Conservation (phyloP, 176 grass and related monocot genomes). For the Bonia amplexicaulis region DNA sequence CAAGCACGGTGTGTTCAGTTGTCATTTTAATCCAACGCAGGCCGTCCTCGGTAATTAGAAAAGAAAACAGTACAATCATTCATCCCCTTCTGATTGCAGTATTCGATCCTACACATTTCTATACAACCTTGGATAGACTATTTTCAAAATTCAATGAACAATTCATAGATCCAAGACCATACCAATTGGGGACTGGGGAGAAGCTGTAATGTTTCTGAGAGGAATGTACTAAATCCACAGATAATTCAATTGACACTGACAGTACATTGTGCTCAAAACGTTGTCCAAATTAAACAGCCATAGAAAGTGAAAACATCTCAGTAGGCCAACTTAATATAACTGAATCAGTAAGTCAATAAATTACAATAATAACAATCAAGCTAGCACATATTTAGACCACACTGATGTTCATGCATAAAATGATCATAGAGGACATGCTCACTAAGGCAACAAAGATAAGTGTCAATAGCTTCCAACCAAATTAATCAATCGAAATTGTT, state of each 20-base stretch:
- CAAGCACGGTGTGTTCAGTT: too few relatives aligned
- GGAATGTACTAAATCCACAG: neutral
- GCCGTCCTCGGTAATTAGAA: too few relatives aligned
- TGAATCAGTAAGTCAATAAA: neutral
- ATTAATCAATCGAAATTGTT: constrained; percentile 9
- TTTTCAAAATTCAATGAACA: neutral
- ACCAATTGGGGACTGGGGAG: neutral
- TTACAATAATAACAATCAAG: neutral
- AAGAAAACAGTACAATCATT: too few relatives aligned
- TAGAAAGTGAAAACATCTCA: neutral
- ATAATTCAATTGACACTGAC: neutral
- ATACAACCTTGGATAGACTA: neutral
- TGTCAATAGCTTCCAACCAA: constrained; percentile 5
- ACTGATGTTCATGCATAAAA: neutral
- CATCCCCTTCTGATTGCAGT: too few relatives aligned
- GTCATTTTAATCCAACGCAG: too few relatives aligned
- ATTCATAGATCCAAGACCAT: neutral
- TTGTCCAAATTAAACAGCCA: neutral
- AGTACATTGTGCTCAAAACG: neutral
- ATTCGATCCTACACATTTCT: neutral
- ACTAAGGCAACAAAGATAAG: neutral
- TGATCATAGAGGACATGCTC: neutral
- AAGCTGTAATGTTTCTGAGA: neutral
- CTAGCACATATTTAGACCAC: neutral
- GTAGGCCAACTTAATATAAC: neutral